These are phyloP conservation scores for Starmera caribaea DNA, from an alignment of 805 yeast genomes.

Conservation along the genomic window DNA sequence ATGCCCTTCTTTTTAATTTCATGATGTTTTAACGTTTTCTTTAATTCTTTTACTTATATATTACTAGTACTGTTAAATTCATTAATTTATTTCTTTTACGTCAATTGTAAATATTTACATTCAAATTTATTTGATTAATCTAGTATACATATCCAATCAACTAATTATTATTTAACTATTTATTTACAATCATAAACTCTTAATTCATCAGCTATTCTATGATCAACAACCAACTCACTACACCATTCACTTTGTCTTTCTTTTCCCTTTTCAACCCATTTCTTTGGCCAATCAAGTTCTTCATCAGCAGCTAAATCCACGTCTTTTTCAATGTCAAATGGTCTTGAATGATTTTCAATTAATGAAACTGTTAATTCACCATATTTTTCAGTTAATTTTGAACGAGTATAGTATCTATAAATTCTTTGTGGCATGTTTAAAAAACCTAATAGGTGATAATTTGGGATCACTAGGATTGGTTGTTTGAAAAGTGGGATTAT, in stretches of 20 bases:
- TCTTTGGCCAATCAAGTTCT: slow-evolving; percentile 79
- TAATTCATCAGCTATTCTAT: slow-evolving; percentile 47
- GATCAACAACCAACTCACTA: slow-evolving; percentile 61
- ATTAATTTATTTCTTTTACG: too few relatives aligned
- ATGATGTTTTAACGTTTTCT: too few relatives aligned
- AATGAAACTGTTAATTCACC: slow-evolving; percentile 44
- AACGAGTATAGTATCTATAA: slow-evolving; percentile 65
- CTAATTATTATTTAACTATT: too few relatives aligned
- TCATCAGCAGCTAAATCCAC: slow-evolving; percentile 39
- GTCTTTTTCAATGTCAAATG: slow-evolving; percentile 34
- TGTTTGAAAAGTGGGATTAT: slow-evolving; percentile 61
- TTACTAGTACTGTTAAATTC: too few relatives aligned
- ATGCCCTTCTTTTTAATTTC: too few relatives aligned
- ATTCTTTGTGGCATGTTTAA: slow-evolving; percentile 65
- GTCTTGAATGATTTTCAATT: slow-evolving; percentile 37
- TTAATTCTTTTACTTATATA: too few relatives aligned
- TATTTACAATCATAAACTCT: slow-evolving; percentile 28
- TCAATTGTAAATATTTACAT: too few relatives aligned
- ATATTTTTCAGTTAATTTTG: slow-evolving; percentile 60
- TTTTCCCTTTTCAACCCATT: slow-evolving; percentile 73
- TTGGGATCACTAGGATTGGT: slow-evolving; percentile 68
- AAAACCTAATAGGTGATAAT: slow-evolving; percentile 76
- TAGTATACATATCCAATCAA: too few relatives aligned
- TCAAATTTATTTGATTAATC: too few relatives aligned
- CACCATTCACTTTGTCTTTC: slow-evolving; percentile 84